phyloP scores from a whole-genome alignment of 75 land plant species.

The Ceratopteris richardii region DNA sequence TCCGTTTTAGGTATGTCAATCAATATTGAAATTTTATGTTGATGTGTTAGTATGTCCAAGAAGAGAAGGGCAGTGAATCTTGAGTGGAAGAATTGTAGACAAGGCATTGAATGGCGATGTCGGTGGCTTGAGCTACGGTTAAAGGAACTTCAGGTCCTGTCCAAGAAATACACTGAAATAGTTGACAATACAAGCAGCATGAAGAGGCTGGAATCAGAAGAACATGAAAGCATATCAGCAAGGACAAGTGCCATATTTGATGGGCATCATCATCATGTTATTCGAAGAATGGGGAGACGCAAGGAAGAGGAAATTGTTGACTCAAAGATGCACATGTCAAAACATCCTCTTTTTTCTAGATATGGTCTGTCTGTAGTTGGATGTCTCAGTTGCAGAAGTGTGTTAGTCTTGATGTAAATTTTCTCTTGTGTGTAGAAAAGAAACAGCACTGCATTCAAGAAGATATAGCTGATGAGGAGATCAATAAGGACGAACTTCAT shows the following conservation, averaged over 20 bases:
- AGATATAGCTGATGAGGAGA: background rate
- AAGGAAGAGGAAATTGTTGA: conserved; percentile 26
- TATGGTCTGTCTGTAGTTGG: conserved; percentile 21
- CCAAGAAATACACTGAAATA: conserved; percentile 19
- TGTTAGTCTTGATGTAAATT: too few relatives aligned
- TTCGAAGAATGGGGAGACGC: conserved; percentile 16
- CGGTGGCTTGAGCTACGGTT: conserved; percentile 35
- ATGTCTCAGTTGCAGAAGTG: too few relatives aligned
- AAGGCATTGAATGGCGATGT: conserved; percentile 45
- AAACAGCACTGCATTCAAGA: background rate
- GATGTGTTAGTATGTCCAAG: conserved; percentile 15
- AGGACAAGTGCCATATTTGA: conserved; percentile 5
- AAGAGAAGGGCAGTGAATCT: conserved; percentile 23
- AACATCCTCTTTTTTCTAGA: conserved; percentile 41
- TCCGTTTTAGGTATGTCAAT: too few relatives aligned
- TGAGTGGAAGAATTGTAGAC: conserved; percentile 36
- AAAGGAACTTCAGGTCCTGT: conserved; percentile 24
- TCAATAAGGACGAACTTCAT: background rate
- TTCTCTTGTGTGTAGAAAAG: conserved; percentile 1
- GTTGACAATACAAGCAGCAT: conserved; percentile 3
- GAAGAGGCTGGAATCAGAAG: conserved; percentile 7
- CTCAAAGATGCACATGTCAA: conserved; percentile 23
- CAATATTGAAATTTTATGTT: too few relatives aligned
- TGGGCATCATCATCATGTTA: background rate
- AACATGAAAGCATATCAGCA: conserved; percentile 5